A percentile compares a stretch with the other conserved stretches of the same genome.
phyloP scores from a whole-genome alignment of 371 early-diverging fungal genomes.

The Mucor irregularis region DNA sequence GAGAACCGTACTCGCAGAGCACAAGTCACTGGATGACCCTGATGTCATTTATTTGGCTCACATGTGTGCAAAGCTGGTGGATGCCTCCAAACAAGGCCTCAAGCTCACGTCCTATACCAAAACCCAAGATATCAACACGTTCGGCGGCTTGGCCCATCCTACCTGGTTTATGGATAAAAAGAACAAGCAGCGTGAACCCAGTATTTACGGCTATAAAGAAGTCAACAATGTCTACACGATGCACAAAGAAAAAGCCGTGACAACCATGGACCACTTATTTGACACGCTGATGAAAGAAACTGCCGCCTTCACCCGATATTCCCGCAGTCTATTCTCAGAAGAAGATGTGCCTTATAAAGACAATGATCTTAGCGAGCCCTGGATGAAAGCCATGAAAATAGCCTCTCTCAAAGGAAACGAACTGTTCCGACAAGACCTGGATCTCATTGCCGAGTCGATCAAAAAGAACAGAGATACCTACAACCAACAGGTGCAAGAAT shows the following conservation, averaged over 20 bases:
- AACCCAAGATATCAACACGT: constrained; percentile 16
- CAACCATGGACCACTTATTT: constrained; percentile 42
- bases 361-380: constrained; percentile 26
- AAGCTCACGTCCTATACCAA: constrained; percentile 20
- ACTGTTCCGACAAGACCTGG: constrained; percentile 24
- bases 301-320: constrained; percentile 29
- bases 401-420: constrained; percentile 9
- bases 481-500: constrained; percentile 7
- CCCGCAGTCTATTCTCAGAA: constrained; percentile 33
- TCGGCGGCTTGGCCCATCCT: constrained; percentile 27
- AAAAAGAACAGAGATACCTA: constrained; percentile 13
- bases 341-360: constrained; percentile 27
- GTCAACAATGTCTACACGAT: constrained; percentile 19
- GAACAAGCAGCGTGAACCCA: constrained; percentile 27
- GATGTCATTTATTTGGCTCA: constrained; percentile 46
- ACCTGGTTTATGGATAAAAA: constrained; percentile 46
- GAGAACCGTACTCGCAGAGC: constrained; percentile 40
- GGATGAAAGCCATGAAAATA: constrained; percentile 19
- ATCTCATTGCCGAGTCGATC: constrained; percentile 11
- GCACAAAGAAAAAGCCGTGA: constrained; percentile 12
- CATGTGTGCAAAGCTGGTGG: constrained; percentile 49
- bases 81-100: constrained; percentile 54
- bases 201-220: constrained; percentile 21
- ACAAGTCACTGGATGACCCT: constrained; percentile 28
- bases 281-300: constrained; percentile 31